Percentiles rank a stretch among this genome's conserved stretches.
These are phyloP conservation scores for Fraxinus ornus DNA, from an alignment of 305 asterid genomes.

Conservation along the genomic window DNA sequence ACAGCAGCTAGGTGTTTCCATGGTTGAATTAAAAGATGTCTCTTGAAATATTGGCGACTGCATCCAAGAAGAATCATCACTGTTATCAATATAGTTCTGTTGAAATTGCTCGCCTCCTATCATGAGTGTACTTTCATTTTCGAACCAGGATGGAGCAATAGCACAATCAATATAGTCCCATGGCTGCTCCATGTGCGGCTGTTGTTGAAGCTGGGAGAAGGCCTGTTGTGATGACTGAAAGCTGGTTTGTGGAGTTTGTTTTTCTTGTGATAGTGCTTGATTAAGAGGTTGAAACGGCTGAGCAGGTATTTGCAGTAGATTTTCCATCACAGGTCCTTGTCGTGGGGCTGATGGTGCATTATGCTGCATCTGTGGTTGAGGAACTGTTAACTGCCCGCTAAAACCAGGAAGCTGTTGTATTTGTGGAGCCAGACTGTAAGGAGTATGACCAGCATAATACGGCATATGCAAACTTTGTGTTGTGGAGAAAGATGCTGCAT, in stretches of 20 bases:
- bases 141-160: constrained; percentile 25
- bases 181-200: constrained; percentile 76
- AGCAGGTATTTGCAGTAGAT: constrained; percentile 47
- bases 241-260: constrained; percentile 18
- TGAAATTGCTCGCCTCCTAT: neutral
- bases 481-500: constrained; percentile 42
- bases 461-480: constrained; percentile 46
- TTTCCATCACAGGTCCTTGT: constrained; percentile 45
- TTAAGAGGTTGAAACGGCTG: constrained; percentile 46
- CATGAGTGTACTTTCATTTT: neutral
- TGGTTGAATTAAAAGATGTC: neutral
- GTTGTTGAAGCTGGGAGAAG: constrained; percentile 86
- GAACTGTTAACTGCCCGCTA: constrained; percentile 45
- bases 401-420: constrained; percentile 50
- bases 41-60: neutral
- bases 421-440: constrained; percentile 49
- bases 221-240: constrained; percentile 85
- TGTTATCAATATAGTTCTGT: neutral
- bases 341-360: constrained; percentile 42
- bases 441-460: constrained; percentile 40
- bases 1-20: neutral
- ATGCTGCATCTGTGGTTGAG: constrained; percentile 57
- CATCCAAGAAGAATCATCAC: neutral
- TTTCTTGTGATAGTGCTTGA: constrained; percentile 58
- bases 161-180: constrained; percentile 24